Percentiles rank a stretch among this genome's conserved stretches.
Conservation (phyloP, 2,329 filamentous ascomycete species). For the Aspergillus glaucus region DNA sequence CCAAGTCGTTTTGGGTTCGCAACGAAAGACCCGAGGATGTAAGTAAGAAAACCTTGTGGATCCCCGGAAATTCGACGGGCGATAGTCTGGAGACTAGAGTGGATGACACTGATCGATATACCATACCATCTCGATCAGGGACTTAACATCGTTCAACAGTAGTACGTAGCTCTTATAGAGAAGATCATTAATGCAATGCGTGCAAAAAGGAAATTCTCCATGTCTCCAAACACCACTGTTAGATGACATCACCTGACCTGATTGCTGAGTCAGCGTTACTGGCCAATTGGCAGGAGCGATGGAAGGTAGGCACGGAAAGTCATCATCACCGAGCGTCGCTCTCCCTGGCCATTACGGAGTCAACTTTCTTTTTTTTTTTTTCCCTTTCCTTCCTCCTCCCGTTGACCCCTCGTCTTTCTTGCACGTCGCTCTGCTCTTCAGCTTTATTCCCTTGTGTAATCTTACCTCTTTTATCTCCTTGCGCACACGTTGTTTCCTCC, state of each 20-base stretch:
- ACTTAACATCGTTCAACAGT: background rate
- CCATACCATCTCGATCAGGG: background rate
- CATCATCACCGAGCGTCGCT: conserved; percentile 2
- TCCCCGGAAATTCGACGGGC: background rate
- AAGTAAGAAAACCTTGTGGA: background rate
- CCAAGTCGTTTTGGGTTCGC: background rate
- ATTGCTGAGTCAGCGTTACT: conserved; percentile 17
- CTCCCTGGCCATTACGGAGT: background rate
- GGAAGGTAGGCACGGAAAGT: conserved; percentile 12
- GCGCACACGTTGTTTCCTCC: background rate
- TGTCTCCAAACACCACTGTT: conserved; percentile 5
- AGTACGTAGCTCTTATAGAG: too few species aligned
- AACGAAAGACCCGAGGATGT: background rate
- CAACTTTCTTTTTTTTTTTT: background rate
- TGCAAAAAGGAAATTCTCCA: background rate
- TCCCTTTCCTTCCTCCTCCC: background rate
- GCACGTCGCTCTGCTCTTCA: conserved; percentile 4
- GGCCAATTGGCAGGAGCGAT: conserved; percentile 10
- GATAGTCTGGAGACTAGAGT: background rate
- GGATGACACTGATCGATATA: background rate
- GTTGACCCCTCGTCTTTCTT: conserved; percentile 6
- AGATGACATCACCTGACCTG: conserved; percentile 31
- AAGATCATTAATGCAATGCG: background rate
- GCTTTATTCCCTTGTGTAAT: background rate
- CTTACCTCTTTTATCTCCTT: background rate